Base-by-base conservation (phyloP, 352 stramenopile species). In the Ophiocytium majus region DNA sequence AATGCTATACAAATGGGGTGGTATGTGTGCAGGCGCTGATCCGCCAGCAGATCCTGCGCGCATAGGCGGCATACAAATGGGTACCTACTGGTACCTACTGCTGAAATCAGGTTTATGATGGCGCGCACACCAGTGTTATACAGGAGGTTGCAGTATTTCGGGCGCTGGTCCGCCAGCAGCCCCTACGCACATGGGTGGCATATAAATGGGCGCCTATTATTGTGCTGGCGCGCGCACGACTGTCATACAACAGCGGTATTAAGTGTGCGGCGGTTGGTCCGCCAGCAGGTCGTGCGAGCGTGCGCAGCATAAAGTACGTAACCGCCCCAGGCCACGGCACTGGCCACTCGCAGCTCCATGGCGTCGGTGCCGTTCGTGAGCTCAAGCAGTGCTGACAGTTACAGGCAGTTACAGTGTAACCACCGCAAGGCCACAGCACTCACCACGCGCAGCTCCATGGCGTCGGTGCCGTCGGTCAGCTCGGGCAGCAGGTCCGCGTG, bases 401-500 rank as follows among this genome's bases (percentile, higher is more conserved):
- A 14, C 5, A 57, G 43, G 43, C 43, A n/a, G 43, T 57, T 57
- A 14, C 43, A 57, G 43, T 57, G 43, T n/a, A n/a, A n/a, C n/a
- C n/a, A n/a, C n/a, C n/a, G n/a, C n/a, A 91, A 84, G 10, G 98
- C 90, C 85, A 98, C 89, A 91, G 98, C 28, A 23, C 66, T 78
- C 35, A 78, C 97, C 10, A 98, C 95, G 66, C 97, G 94, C 82
- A 98, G 93, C 90, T 99, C 97, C 66, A 98, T 92, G 0, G 95
- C 95, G 92, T 99, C 95, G 1, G 97, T 94, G 83, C 96, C 96
- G 33, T 86, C 35, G 64, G 92, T 93, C 88, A 96, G 92, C 83
- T 90, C 85, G 78, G 91, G 86, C 17, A 95, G 84, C 80, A 94
- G 93, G 31, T 82, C 78, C 32, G 37, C 63, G 50, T 80, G 83